Percentiles rank a stretch among this genome's conserved stretches.
Evolutionary conservation across 2,329 filamentous ascomycete species (phyloP).

Genomic region (Clarireedia homoeocarpa): DNA sequence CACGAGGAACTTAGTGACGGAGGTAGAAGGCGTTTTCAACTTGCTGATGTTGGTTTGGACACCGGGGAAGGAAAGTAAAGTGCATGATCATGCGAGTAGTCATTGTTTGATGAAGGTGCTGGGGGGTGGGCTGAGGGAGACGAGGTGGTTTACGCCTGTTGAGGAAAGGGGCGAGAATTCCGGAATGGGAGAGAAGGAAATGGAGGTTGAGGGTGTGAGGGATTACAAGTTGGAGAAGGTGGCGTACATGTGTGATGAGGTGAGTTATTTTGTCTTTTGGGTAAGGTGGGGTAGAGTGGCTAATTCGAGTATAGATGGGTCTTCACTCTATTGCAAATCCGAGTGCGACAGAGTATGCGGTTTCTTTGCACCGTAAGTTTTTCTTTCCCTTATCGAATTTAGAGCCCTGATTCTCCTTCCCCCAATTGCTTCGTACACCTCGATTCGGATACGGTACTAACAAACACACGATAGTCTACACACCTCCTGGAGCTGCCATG

Average conservation of each 20-base stretch:
- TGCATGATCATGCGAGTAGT: slow-evolving; percentile 83
- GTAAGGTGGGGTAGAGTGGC: background rate
- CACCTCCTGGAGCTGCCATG: slow-evolving; percentile 83
- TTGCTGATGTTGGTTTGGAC: slow-evolving; percentile 79
- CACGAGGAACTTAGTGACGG: slow-evolving; percentile 82
- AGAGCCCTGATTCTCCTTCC: too few species aligned
- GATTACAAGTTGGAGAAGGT: slow-evolving; percentile 65
- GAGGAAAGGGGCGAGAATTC: slow-evolving; percentile 8
- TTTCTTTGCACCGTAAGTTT: slow-evolving; percentile 62
- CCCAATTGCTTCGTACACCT: background rate
- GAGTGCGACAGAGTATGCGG: slow-evolving; percentile 62
- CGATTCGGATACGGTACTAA: background rate
- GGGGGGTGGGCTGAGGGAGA: slow-evolving; percentile 69
- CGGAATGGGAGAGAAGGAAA: slow-evolving; percentile 11
- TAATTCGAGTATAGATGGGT: slow-evolving; percentile 45
- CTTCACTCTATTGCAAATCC: slow-evolving; percentile 78
- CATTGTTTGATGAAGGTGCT: slow-evolving; percentile 93
- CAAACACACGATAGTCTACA: slow-evolving; percentile 50
- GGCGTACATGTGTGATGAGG: slow-evolving; percentile 82
- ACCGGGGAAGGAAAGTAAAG: slow-evolving; percentile 72
- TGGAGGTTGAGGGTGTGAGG: slow-evolving; percentile 38
- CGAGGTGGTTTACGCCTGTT: slow-evolving; percentile 48
- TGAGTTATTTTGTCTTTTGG: slow-evolving; percentile 3
- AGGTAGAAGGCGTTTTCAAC: slow-evolving; percentile 64
- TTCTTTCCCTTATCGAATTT: background rate